A percentile compares a stretch with the other conserved stretches of the same genome.
These are phyloP conservation scores for Thraustochytrium sp. DNA, from an alignment of 352 stramenopile species.

Conservation along the genomic window DNA sequence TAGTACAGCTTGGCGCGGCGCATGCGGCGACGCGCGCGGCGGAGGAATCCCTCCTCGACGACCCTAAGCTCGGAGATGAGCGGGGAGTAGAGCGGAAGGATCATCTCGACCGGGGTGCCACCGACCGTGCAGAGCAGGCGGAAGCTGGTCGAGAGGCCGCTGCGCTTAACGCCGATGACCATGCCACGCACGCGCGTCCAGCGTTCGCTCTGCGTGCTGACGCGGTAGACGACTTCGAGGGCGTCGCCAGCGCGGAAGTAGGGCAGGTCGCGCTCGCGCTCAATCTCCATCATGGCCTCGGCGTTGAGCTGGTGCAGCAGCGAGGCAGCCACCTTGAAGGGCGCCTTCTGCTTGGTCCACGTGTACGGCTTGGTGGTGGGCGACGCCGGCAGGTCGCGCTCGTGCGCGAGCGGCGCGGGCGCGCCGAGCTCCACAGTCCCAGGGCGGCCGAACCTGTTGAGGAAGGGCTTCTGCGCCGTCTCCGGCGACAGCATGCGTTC, in stretches of 20 bases:
- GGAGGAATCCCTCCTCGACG: constrained; percentile 76
- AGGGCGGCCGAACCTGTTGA: neutral
- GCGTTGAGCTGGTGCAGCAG: constrained; percentile 33
- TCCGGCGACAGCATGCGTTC: neutral
- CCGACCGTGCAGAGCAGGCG: constrained; percentile 57
- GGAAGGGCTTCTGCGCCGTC: neutral
- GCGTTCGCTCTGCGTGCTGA: constrained; percentile 65
- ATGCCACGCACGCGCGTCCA: constrained; percentile 70
- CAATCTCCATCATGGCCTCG: neutral
- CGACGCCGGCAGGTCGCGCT: neutral
- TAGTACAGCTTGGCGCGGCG: constrained; percentile 80
- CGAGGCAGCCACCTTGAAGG: neutral
- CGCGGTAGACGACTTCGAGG: constrained; percentile 57
- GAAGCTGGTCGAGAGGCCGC: constrained; percentile 71
- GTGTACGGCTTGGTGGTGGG: constrained; percentile 25
- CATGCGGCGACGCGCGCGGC: constrained; percentile 81
- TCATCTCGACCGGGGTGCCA: constrained; percentile 46
- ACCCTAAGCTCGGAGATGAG: constrained; percentile 77
- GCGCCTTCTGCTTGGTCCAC: neutral
- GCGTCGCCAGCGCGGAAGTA: constrained; percentile 20
- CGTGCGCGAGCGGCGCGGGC: neutral
- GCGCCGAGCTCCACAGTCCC: neutral
- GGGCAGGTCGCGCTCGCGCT: neutral
- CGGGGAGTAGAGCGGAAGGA: constrained; percentile 60
- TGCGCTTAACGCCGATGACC: constrained; percentile 64